These are phyloP conservation scores for Oryza nivara DNA, from an alignment of 176 grass and related monocot genomes.

Conservation along the genomic window DNA sequence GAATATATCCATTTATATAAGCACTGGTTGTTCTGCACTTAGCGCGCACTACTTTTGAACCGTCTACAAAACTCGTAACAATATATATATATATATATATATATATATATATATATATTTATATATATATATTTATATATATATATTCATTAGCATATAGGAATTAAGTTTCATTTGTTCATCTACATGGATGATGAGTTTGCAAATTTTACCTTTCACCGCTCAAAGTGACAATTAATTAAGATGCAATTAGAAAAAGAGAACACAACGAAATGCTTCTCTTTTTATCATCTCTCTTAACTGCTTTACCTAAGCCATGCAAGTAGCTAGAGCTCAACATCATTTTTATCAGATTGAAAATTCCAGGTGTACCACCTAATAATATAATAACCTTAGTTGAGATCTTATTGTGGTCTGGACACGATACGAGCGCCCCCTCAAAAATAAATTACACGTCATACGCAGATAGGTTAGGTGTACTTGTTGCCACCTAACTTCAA, in stretches of 20 bases:
- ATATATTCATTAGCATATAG: background rate
- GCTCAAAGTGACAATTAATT: background rate
- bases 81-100: background rate
- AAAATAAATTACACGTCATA: background rate
- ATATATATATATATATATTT: background rate
- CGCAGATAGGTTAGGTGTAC: conserved; percentile 22
- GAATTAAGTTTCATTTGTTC: too few relatives aligned
- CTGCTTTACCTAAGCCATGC: background rate
- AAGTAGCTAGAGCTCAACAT: background rate
- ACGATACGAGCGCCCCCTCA: background rate
- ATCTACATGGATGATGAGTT: background rate
- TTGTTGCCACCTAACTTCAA: conserved; percentile 45
- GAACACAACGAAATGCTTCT: background rate
- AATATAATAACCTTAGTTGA: background rate
- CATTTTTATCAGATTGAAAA: background rate
- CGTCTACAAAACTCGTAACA: background rate
- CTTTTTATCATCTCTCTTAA: background rate
- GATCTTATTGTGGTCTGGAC: background rate
- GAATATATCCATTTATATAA: background rate
- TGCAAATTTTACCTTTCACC: background rate
- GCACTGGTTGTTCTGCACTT: background rate
- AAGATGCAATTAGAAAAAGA: background rate
- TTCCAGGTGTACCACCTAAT: background rate
- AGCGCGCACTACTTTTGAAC: background rate
- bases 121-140: background rate